Percentiles rank a stretch among this genome's conserved stretches.
These are phyloP conservation scores for Roridomyces roridus DNA, from an alignment of 768 basidiomycete genomes.

Conservation along the genomic window DNA sequence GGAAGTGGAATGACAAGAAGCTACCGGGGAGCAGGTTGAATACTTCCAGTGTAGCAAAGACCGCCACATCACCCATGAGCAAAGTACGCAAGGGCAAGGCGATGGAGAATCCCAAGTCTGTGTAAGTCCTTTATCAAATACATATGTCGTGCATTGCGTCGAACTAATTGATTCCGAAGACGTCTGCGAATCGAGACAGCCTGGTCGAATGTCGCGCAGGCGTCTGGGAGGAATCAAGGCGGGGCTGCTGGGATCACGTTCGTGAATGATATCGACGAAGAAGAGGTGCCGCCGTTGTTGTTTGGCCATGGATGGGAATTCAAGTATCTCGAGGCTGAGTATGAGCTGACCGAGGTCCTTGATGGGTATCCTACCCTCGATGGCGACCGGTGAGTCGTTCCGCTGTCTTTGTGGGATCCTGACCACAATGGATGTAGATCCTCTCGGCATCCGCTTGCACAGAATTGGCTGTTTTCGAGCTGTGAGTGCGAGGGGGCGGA, in stretches of 20 bases:
- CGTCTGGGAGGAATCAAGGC: not conserved
- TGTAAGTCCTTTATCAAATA: too few species aligned
- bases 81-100: constrained; percentile 12
- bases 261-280: constrained; percentile 21
- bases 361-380: not conserved
- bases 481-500: not conserved
- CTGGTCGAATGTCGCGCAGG: constrained; percentile 2
- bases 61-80: too few species aligned
- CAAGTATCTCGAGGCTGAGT: constrained; percentile 19
- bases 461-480: not conserved
- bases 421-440: not conserved
- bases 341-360: not conserved
- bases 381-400: too few species aligned
- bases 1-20: too few species aligned
- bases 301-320: not conserved
- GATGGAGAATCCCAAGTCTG: constrained; percentile 1
- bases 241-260: constrained; percentile 11
- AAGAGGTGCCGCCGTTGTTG: constrained; percentile 8
- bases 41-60: too few species aligned
- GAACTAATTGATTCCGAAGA: not conserved
- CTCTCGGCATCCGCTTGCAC: not conserved
- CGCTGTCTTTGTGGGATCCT: not conserved
- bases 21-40: too few species aligned
- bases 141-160: too few species aligned
- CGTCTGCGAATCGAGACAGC: constrained; percentile 11